Percentiles rank a stretch among this genome's conserved stretches.
These are phyloP conservation scores for Lecanicillium sp. DNA, from an alignment of 2,329 filamentous ascomycete species.

Conservation along the genomic window DNA sequence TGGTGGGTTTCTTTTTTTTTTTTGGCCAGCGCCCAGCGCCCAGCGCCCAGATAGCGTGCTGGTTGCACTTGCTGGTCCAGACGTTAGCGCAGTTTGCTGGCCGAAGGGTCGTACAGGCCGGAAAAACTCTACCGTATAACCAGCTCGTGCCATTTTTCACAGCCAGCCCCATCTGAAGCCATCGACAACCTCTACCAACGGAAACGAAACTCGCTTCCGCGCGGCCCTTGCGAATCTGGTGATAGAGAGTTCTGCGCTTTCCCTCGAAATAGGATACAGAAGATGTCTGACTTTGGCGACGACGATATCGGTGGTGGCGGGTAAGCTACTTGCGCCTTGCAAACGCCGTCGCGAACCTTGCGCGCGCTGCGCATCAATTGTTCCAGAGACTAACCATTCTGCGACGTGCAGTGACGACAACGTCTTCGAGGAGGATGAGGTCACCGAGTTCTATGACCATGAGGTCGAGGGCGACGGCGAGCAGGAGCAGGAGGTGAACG, in stretches of 20 bases:
- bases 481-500: constrained; percentile 43
- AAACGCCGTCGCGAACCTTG: constrained; percentile 6
- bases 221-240: constrained; percentile 11
- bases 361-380: constrained; percentile 3
- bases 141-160: constrained; percentile 25
- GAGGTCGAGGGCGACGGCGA: constrained; percentile 49
- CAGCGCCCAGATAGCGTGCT: background rate
- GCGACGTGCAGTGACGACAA: constrained; percentile 53
- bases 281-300: constrained; percentile 71
- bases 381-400: background rate
- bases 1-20: constrained; percentile 12
- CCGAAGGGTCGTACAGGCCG: constrained; percentile 25
- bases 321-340: constrained; percentile 36
- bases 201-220: background rate
- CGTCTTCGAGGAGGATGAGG: constrained; percentile 65
- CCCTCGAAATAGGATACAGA: background rate
- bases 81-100: background rate
- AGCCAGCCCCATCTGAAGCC: constrained; percentile 11
- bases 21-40: no score
- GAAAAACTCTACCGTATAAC: constrained; percentile 22
- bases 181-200: background rate
- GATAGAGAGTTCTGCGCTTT: background rate
- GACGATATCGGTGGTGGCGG: constrained; percentile 54
- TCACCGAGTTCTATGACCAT: constrained; percentile 51
- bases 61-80: background rate